phyloP scores from a whole-genome alignment of 805 yeast genomes.

The Ogataea siamensis region DNA sequence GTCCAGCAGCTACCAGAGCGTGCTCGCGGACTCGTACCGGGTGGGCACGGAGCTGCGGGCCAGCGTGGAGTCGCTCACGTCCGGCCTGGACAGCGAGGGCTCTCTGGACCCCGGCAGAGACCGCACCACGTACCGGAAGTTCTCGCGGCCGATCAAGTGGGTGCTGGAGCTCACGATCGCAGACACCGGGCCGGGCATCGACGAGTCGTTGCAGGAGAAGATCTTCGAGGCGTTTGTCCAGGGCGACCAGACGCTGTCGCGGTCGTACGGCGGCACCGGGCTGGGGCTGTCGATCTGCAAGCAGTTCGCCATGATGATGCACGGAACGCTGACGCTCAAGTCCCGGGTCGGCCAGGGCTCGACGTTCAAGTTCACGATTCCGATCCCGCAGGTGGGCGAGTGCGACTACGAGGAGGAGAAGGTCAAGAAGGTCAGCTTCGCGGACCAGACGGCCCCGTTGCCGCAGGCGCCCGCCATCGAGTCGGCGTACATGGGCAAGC shows the following conservation, averaged over 20 bases:
- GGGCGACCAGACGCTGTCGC: slow-evolving; percentile 90
- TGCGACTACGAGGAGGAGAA: slow-evolving; percentile 34
- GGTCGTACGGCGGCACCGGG: slow-evolving; percentile 96
- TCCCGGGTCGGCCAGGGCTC: slow-evolving; percentile 83
- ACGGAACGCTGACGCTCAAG: slow-evolving; percentile 68
- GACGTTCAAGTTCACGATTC: slow-evolving; percentile 76
- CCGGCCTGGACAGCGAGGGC: slow-evolving; percentile 21
- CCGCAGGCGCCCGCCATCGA: background rate
- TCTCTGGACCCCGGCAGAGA: slow-evolving; percentile 19
- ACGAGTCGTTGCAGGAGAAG: slow-evolving; percentile 70
- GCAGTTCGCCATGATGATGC: slow-evolving; percentile 88
- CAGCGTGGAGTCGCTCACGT: slow-evolving; percentile 9
- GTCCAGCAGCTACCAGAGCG: slow-evolving; percentile 38
- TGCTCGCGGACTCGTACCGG: slow-evolving; percentile 41
- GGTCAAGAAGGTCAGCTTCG: slow-evolving; percentile 47
- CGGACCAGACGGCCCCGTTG: slow-evolving; percentile 9
- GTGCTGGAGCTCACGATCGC: slow-evolving; percentile 68
- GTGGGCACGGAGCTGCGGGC: slow-evolving; percentile 13
- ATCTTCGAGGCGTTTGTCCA: slow-evolving; percentile 97
- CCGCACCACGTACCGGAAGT: slow-evolving; percentile 19
- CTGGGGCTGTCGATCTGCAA: slow-evolving; percentile 85
- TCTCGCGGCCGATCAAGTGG: slow-evolving; percentile 42
- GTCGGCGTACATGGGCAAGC: slow-evolving; percentile 37
- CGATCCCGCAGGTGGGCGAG: slow-evolving; percentile 65
- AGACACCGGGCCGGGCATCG: slow-evolving; percentile 96